Base-by-base conservation (phyloP, 257 asterid genomes). In the Schizonepeta tenuifolia region DNA sequence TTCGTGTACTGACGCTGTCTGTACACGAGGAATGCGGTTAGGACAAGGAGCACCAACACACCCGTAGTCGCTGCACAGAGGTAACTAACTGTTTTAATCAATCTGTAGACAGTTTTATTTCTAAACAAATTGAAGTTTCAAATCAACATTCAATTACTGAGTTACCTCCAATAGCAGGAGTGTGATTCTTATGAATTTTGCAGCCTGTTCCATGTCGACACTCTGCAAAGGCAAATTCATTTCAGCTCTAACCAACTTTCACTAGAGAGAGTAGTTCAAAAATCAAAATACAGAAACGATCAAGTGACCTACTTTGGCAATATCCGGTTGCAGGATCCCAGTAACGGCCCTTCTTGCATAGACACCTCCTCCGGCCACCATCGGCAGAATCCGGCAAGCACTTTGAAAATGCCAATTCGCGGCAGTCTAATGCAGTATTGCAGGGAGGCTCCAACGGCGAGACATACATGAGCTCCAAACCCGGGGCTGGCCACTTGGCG, bases 401-500 rank as follows among this genome's bases (percentile, higher is more conserved):
- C 67, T 67, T 77, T 1, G 92, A 86, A 54, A 74, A 82, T 1
- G 82, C 80, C 69, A 88, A 51, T 56, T 74, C 79, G 9, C 84
- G 82, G 65, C 95, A 88, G 69, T 84, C 89, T 14, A 70, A 56
- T 8, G 71, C 6, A 0, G 78, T 69, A 13, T 61, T 78, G 74
- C 89, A 86, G 61, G 36, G 60, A 0, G 92, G 90, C 67, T 79
- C 83, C 36, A 49, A 36, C 0, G 89, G 92, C 0, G 81, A 15
- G 14, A 50, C 71, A 81, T 86, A 86, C 84, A 74, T 75, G 41
- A 88, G 76, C 80, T 88, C 95, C 83, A 86, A 26, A 20, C 89
- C 92, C 4, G 90, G 92, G 7, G 74, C 55, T 11, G 92, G 84
- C 95, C 95, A 86, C 72, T 81, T 83, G 33, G 77, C 57, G 70